Evolutionary conservation across 2,329 filamentous ascomycete genomes (phyloP).

Genomic region (Lithohypha guttulata): DNA sequence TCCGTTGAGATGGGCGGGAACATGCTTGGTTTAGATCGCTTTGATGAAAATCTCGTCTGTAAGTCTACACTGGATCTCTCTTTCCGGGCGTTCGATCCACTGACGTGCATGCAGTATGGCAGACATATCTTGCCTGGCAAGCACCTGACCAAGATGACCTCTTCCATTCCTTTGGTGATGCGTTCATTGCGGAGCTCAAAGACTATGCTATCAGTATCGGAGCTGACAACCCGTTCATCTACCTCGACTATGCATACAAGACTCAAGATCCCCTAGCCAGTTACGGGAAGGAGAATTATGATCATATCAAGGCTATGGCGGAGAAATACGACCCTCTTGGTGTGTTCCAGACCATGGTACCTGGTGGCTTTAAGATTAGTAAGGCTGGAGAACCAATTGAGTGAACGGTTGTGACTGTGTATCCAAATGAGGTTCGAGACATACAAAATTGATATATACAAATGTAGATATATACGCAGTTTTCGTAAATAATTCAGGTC

Average conservation of each 20-base stretch:
- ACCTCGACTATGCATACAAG: conserved; percentile 39
- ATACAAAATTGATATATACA: not conserved
- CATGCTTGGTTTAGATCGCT: not conserved
- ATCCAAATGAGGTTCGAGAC: no score
- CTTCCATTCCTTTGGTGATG: not conserved
- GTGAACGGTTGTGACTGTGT: not conserved
- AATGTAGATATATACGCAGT: no score
- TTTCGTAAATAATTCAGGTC: no score
- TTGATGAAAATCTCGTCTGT: no score
- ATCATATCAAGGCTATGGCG: conserved; percentile 26
- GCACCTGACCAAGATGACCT: not conserved
- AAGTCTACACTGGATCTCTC: not conserved
- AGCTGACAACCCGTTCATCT: conserved; percentile 15
- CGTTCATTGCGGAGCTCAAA: not conserved
- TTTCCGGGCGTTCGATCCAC: not conserved
- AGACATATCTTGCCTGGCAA: no score
- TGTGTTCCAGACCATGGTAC: conserved; percentile 32
- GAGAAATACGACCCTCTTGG: conserved; percentile 32
- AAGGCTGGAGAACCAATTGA: not conserved
- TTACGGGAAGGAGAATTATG: conserved; percentile 31
- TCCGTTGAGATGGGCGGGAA: not conserved
- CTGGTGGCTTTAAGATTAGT: conserved; percentile 33
- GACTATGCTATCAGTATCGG: not conserved
- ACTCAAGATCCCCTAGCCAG: conserved; percentile 33
- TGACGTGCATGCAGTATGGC: no score